A percentile compares a stretch with the other conserved stretches of the same genome.
phyloP scores from a whole-genome alignment of 2,329 filamentous ascomycete genomes.

The Ophiostoma ulmi region DNA sequence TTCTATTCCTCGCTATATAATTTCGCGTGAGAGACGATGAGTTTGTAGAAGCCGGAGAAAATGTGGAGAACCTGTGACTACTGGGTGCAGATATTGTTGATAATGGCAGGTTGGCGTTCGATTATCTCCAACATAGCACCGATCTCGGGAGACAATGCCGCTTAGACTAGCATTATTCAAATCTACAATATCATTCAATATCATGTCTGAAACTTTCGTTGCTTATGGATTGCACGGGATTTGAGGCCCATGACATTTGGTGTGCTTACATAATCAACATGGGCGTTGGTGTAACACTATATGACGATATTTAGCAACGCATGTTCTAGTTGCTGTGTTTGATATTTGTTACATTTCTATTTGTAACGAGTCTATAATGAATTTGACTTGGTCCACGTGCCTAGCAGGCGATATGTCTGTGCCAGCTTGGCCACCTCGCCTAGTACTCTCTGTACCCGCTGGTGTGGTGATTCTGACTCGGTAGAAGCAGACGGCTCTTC shows the following conservation, averaged over 20 bases:
- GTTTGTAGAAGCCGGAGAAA: conserved; percentile 14
- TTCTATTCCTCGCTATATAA: neutral
- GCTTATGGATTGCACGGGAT: no score
- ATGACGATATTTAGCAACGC: no score
- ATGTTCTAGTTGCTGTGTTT: neutral
- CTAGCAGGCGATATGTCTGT: conserved; percentile 62
- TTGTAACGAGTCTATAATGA: neutral
- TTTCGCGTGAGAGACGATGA: neutral
- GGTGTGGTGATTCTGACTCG: conserved; percentile 42
- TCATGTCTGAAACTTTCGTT: no score
- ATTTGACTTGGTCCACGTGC: conserved; percentile 54
- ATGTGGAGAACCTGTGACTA: conserved; percentile 14
- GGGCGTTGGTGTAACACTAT: no score
- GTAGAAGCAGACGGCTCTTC: neutral
- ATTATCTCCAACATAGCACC: no score
- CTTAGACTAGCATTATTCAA: no score
- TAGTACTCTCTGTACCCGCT: conserved; percentile 57
- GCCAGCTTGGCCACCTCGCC: conserved; percentile 53
- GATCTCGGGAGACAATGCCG: no score
- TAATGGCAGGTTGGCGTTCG: neutral
- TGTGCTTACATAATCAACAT: no score
- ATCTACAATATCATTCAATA: no score
- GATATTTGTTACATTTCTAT: neutral
- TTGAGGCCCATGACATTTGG: no score
- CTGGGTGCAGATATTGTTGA: neutral